A percentile compares a stretch with the other conserved stretches of the same genome.
Evolutionary conservation across 75 land plant genomes (phyloP).

Genomic region (Cupressus sempervirens): DNA sequence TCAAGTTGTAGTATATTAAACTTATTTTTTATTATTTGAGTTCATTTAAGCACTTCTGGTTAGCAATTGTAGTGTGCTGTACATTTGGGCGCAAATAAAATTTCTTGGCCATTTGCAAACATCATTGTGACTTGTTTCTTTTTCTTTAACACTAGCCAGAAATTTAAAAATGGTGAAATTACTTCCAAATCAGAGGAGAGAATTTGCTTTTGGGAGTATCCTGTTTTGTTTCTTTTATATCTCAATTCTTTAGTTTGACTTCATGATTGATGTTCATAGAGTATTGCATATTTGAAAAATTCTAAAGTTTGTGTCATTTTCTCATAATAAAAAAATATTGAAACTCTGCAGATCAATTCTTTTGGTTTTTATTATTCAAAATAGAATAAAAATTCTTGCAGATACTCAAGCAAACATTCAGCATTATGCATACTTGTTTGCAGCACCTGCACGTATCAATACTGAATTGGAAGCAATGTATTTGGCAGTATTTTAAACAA

Average conservation of each 20-base stretch:
- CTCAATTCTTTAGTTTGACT: not conserved
- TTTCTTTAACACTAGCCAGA: not conserved
- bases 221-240: not conserved
- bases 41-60: not conserved
- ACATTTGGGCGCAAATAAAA: not conserved
- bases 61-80: not conserved
- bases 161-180: not conserved
- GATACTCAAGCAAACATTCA: not conserved
- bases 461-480: too few relatives aligned
- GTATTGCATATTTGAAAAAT: too few relatives aligned
- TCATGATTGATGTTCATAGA: too few relatives aligned
- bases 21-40: not conserved
- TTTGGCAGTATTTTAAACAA: too few relatives aligned
- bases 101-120: not conserved
- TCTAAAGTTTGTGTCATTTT: too few relatives aligned
- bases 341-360: too few relatives aligned
- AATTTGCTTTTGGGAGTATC: not conserved
- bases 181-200: not conserved
- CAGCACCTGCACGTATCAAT: too few relatives aligned
- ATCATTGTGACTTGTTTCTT: too few relatives aligned
- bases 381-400: not conserved
- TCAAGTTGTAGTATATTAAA: not conserved
- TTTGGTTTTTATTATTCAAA: too few relatives aligned
- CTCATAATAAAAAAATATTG: too few relatives aligned
- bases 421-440: not conserved